phyloP scores from a whole-genome alignment of 2,329 filamentous ascomycete species.

The Colletotrichum tanaceti region DNA sequence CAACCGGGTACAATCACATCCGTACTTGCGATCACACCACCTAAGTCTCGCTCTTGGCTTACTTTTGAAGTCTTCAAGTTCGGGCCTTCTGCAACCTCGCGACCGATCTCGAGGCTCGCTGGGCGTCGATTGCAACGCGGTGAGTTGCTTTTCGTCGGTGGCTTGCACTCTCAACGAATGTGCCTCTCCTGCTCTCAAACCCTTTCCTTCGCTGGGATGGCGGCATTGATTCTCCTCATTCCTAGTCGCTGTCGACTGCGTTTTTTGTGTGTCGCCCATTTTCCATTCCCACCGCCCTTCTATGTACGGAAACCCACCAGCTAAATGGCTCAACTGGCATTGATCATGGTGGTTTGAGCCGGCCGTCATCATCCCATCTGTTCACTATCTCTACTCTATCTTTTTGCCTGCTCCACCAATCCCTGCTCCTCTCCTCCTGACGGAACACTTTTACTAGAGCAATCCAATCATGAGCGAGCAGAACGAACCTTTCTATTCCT shows the following conservation, averaged over 20 bases:
- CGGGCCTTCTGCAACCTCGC: too few relatives aligned
- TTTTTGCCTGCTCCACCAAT: too few relatives aligned
- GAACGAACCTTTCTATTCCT: too few relatives aligned
- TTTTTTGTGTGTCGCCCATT: too few relatives aligned
- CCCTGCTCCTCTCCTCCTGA: neutral
- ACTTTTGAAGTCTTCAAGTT: neutral
- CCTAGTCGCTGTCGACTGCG: neutral
- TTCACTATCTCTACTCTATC: too few relatives aligned
- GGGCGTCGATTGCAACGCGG: neutral
- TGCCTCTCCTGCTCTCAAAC: too few relatives aligned
- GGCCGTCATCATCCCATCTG: neutral
- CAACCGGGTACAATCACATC: neutral
- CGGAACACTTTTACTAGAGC: neutral
- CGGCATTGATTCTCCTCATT: neutral
- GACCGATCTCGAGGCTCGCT: neutral
- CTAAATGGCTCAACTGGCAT: neutral
- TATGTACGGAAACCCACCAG: neutral
- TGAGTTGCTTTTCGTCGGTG: neutral
- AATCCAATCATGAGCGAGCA: too few relatives aligned
- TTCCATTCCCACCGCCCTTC: neutral
- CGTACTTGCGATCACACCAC: neutral
- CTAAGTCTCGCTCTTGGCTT: neutral
- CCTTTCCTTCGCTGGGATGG: neutral
- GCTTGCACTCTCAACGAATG: neutral
- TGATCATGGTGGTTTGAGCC: neutral